Percentiles rank a stretch among this genome's conserved stretches.
Conservation (phyloP, 768 basidiomycete species). For the Boletus sp. region DNA sequence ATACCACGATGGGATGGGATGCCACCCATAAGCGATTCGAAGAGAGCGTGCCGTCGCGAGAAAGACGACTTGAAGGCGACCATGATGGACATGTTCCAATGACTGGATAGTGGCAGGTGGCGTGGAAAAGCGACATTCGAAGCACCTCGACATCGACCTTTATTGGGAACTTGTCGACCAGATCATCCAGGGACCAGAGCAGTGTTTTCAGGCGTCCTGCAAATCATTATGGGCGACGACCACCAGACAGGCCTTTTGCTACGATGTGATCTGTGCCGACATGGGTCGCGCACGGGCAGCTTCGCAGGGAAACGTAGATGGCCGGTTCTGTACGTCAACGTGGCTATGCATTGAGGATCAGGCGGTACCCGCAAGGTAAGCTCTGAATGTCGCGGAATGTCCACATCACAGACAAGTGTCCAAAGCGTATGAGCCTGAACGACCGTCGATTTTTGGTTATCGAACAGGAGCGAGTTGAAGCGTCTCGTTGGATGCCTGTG, state of each 20-base stretch:
- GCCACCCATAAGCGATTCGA: no score
- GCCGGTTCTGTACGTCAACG: background rate
- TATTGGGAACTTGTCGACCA: background rate
- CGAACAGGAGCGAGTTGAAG: background rate
- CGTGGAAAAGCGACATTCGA: background rate
- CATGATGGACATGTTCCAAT: constrained; percentile 97
- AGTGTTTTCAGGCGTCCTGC: background rate
- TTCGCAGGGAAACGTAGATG: background rate
- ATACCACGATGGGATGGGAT: no score
- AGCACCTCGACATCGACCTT: background rate
- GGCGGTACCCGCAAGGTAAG: background rate
- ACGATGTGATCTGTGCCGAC: background rate
- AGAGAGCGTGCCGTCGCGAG: no score
- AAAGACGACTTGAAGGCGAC: no score
- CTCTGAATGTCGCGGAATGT: background rate
- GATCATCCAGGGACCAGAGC: background rate
- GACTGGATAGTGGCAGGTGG: constrained; percentile 45
- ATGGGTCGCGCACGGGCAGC: background rate
- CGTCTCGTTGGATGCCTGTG: background rate
- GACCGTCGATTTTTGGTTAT: background rate
- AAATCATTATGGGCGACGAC: no score
- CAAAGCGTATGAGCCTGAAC: background rate
- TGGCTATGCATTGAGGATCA: background rate
- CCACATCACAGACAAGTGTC: background rate
- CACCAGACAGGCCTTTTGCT: background rate